phyloP scores from a whole-genome alignment of 2,329 filamentous ascomycete species.

The Colletotrichum melonis region DNA sequence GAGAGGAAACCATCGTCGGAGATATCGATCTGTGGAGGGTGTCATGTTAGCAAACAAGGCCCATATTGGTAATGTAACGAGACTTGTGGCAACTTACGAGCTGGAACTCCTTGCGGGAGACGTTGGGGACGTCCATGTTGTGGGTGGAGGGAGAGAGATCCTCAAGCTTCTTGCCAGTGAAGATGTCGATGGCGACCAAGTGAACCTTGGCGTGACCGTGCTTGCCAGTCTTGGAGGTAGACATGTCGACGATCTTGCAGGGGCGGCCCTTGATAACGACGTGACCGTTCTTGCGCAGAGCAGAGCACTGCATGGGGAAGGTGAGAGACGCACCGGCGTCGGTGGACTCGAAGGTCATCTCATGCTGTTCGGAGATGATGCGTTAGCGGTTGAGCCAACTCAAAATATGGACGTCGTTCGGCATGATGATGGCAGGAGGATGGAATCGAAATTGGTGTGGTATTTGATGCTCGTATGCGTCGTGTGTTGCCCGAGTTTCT shows the following conservation, averaged over 20 bases:
- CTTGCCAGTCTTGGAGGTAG: conserved; percentile 99
- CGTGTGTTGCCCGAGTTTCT: background rate
- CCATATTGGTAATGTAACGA: background rate
- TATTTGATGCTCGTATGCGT: conserved; percentile 9
- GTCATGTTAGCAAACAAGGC: conserved; percentile 23
- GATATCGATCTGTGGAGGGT: conserved; percentile 78
- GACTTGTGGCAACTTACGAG: conserved; percentile 74
- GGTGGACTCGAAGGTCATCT: conserved; percentile 86
- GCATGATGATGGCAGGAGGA: background rate
- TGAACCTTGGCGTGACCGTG: conserved; percentile 99
- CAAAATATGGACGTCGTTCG: background rate
- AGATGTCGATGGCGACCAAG: conserved; percentile 97
- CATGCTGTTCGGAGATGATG: conserved; percentile 61
- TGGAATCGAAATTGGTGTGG: conserved; percentile 9
- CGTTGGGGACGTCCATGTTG: conserved; percentile 98
- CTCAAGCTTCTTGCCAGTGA: conserved; percentile 99
- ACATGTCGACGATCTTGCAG: conserved; percentile 99
- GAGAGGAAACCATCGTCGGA: conserved; percentile 94
- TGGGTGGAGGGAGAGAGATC: conserved; percentile 98
- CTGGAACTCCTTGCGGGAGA: conserved; percentile 90
- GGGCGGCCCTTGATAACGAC: conserved; percentile 99
- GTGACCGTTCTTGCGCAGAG: conserved; percentile 98
- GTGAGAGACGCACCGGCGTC: conserved; percentile 96
- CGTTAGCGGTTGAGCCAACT: background rate
- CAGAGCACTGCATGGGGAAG: conserved; percentile 99